A percentile compares a stretch with the other conserved stretches of the same genome.
phyloP scores from a whole-genome alignment of 2,329 filamentous ascomycete genomes.

The Paraphaeosphaeria sporulosa region DNA sequence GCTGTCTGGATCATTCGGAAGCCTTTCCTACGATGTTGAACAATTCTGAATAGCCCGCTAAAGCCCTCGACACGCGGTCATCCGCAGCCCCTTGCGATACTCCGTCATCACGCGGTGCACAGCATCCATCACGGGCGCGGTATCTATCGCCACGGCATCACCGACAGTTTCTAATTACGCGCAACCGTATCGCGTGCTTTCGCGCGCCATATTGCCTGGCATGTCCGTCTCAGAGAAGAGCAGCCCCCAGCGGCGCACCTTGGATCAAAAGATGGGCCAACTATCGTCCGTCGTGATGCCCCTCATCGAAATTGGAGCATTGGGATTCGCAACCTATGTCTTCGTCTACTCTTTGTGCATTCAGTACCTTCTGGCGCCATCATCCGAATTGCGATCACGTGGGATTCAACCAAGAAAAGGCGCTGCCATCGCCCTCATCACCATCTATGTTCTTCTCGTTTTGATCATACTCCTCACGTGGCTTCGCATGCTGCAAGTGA shows the following conservation, averaged over 20 bases:
- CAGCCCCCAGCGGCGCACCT: constrained; percentile 29
- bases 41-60: not conserved
- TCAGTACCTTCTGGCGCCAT: constrained; percentile 70
- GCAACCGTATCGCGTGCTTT: not conserved
- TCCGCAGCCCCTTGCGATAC: not conserved
- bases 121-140: not conserved
- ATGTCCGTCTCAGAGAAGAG: constrained; percentile 32
- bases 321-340: constrained; percentile 76
- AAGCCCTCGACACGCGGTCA: constrained; percentile 7
- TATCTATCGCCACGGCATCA: not conserved
- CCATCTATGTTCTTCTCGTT: constrained; percentile 76
- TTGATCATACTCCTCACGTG: constrained; percentile 72
- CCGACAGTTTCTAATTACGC: not conserved
- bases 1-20: not conserved
- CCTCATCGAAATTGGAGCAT: constrained; percentile 68
- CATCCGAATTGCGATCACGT: constrained; percentile 38
- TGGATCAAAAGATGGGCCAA: constrained; percentile 56
- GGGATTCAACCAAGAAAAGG: constrained; percentile 54
- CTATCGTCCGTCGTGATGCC: constrained; percentile 74
- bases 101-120: not conserved
- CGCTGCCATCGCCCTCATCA: constrained; percentile 73
- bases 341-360: constrained; percentile 69
- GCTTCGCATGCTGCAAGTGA: constrained; percentile 72
- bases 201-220: constrained; percentile 5
- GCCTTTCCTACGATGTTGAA: not conserved